These are phyloP conservation scores for Petunia hybrid DNA, from an alignment of 305 asterid genomes.

Conservation along the genomic window DNA sequence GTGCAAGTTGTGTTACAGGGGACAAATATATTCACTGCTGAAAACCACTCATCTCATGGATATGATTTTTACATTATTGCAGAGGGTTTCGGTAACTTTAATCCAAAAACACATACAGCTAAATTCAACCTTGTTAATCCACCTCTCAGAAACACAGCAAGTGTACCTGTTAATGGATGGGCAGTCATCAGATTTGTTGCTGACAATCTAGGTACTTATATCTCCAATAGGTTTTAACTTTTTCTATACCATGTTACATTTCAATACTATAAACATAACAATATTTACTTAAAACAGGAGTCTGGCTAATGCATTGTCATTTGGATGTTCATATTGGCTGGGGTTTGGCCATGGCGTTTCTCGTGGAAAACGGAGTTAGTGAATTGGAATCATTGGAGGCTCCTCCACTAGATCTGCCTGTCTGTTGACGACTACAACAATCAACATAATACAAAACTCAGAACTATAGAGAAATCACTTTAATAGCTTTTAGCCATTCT, in stretches of 20 bases:
- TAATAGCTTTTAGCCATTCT: background rate
- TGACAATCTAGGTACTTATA: constrained; percentile 46
- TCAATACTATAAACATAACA: background rate
- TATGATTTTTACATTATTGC: constrained; percentile 77
- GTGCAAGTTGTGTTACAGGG: constrained; percentile 84
- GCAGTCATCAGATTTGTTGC: constrained; percentile 83
- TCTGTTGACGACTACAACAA: constrained; percentile 45
- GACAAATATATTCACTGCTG: constrained; percentile 73
- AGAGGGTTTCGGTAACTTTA: constrained; percentile 80
- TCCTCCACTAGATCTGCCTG: constrained; percentile 72
- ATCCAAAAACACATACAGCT: constrained; percentile 54
- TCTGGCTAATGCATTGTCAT: constrained; percentile 88
- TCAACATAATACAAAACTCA: background rate
- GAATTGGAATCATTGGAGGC: constrained; percentile 55
- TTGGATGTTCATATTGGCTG: constrained; percentile 80
- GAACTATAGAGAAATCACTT: background rate
- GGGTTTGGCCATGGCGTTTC: constrained; percentile 83
- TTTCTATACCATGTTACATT: background rate
- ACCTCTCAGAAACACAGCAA: constrained; percentile 76
- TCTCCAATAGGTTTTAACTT: background rate
- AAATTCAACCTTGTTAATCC: constrained; percentile 82
- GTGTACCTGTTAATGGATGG: constrained; percentile 83
- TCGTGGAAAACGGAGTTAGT: constrained; percentile 73
- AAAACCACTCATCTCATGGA: constrained; percentile 91
- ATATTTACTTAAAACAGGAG: constrained; percentile 49